phyloP scores from a whole-genome alignment of 805 yeast species.

The Hanseniaspora hatyaiensis region DNA sequence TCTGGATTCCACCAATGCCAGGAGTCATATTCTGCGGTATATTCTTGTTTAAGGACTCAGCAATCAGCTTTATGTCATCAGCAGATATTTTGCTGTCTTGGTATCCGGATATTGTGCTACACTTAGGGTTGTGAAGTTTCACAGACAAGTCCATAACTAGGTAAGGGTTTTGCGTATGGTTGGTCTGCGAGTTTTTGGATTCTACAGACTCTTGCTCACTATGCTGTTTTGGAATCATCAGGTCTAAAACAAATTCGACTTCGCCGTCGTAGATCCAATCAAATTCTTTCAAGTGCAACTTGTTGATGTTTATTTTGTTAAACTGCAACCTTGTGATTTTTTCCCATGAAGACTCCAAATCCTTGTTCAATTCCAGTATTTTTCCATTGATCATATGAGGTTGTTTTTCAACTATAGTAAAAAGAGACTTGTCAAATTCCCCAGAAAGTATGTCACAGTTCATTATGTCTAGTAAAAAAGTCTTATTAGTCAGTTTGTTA shows the following conservation, averaged over 20 bases:
- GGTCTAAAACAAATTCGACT: constrained; percentile 58
- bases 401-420: constrained; percentile 67
- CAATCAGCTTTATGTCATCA: constrained; percentile 19
- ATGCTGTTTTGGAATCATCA: constrained; percentile 46
- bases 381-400: constrained; percentile 39
- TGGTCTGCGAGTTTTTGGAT: no score
- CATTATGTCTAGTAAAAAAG: constrained; percentile 53
- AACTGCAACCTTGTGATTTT: constrained; percentile 38
- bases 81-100: constrained; percentile 31
- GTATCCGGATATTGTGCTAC: constrained; percentile 37
- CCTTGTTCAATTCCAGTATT: constrained; percentile 27
- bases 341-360: constrained; percentile 36
- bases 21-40: constrained; percentile 4
- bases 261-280: constrained; percentile 60
- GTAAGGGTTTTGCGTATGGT: constrained; percentile 40
- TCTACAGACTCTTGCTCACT: constrained; percentile 7
- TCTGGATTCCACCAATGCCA: not conserved
- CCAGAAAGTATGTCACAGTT: constrained; percentile 64
- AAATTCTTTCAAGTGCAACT: constrained; percentile 28
- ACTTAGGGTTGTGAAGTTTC: constrained; percentile 37
- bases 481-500: constrained; percentile 46
- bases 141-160: constrained; percentile 57
- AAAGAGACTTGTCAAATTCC: constrained; percentile 60
- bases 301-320: constrained; percentile 32
- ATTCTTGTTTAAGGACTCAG: constrained; percentile 7